Evolutionary conservation across 495 filamentous ascomycete genomes (phyloP).

Genomic region (Corynascus novoguineensis): DNA sequence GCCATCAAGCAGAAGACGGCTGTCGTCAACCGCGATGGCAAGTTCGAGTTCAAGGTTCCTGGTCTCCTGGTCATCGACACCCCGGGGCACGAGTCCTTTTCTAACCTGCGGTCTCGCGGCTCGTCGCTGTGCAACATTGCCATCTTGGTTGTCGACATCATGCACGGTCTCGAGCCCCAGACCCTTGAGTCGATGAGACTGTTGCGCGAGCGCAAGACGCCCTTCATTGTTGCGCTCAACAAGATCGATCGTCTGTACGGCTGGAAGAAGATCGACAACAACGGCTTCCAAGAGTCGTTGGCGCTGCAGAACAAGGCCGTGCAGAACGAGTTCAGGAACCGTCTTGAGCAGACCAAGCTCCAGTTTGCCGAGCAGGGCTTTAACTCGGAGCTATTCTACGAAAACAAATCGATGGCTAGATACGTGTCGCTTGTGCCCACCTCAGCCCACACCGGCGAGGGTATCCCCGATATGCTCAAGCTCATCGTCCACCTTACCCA

Average conservation of each 20-base stretch:
- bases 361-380: constrained; percentile 95
- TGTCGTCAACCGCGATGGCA: constrained; percentile 85
- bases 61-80: constrained; percentile 98
- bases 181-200: constrained; percentile 96
- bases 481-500: constrained; percentile 86
- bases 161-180: constrained; percentile 98
- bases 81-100: constrained; percentile 99
- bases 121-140: constrained; percentile 99
- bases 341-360: constrained; percentile 84
- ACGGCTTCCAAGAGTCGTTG: constrained; percentile 92
- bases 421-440: constrained; percentile 94
- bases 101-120: constrained; percentile 91
- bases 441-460: constrained; percentile 95
- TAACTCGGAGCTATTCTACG: constrained; percentile 93
- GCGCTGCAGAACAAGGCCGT: constrained; percentile 86
- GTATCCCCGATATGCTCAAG: constrained; percentile 98
- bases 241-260: constrained; percentile 99
- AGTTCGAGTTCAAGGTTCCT: constrained; percentile 95
- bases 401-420: constrained; percentile 94
- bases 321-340: constrained; percentile 89
- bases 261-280: constrained; percentile 97
- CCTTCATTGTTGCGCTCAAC: constrained; percentile 98
- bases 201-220: constrained; percentile 87
- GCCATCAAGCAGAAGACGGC: constrained; percentile 84
- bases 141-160: constrained; percentile 98